These are phyloP conservation scores for Hemileccinum rubropunctum DNA, from an alignment of 768 basidiomycete species.

Conservation along the genomic window DNA sequence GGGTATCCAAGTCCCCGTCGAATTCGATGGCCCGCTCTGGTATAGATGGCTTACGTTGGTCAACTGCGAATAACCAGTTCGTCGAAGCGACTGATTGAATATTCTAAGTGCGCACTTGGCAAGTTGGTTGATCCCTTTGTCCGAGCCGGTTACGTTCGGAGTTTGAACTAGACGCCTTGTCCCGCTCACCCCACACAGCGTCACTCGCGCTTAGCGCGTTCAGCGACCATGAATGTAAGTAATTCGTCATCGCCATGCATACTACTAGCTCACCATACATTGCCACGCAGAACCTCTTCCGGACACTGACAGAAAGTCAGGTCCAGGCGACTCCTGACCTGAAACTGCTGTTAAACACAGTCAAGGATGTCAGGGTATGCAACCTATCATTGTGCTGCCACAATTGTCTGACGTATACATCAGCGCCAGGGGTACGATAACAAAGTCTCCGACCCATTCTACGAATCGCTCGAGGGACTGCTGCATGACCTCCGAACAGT, in stretches of 20 bases:
- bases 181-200: slow-evolving; percentile 33
- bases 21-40: too few relatives aligned
- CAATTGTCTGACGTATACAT: slow-evolving; percentile 22
- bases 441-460: slow-evolving; percentile 85
- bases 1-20: too few relatives aligned
- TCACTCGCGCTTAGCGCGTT: slow-evolving; percentile 31
- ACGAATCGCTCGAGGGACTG: slow-evolving; percentile 89
- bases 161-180: slow-evolving; percentile 28
- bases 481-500: slow-evolving; percentile 80
- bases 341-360: slow-evolving; percentile 74
- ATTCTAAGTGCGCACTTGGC: too few relatives aligned
- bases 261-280: slow-evolving; percentile 3
- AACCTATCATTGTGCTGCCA: slow-evolving; percentile 13
- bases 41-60: too few relatives aligned
- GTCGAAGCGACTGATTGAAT: too few relatives aligned
- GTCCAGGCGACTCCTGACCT: slow-evolving; percentile 69
- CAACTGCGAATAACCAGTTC: too few relatives aligned
- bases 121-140: too few relatives aligned
- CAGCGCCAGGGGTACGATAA: slow-evolving; percentile 52
- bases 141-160: slow-evolving; percentile 14
- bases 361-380: slow-evolving; percentile 87
- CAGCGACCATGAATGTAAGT: slow-evolving; percentile 26
- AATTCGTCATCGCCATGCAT: background rate
- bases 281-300: slow-evolving; percentile 72
- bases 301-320: slow-evolving; percentile 79